These are phyloP conservation scores for Hydnomerulius pinastri DNA, from an alignment of 768 basidiomycete species.

Conservation along the genomic window DNA sequence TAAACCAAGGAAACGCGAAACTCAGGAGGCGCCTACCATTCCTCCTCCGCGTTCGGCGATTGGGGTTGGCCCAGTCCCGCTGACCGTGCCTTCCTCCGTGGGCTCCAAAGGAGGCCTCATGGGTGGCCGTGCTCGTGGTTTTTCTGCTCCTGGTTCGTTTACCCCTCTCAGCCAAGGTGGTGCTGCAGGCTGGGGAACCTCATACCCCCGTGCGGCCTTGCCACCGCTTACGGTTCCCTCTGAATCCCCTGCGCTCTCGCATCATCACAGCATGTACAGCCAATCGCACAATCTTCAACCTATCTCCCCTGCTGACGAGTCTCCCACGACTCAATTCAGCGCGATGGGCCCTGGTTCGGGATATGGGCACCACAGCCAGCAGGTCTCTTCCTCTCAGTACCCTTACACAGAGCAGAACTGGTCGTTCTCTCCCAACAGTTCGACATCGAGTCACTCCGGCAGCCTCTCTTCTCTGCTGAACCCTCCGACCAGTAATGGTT, in stretches of 20 bases:
- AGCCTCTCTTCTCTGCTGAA: constrained; percentile 80
- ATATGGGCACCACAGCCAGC: constrained; percentile 31
- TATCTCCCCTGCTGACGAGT: constrained; percentile 70
- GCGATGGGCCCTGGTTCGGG: constrained; percentile 38
- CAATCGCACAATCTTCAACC: constrained; percentile 63
- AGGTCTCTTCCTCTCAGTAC: constrained; percentile 57
- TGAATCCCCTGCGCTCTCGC: constrained; percentile 63
- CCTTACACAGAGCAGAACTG: constrained; percentile 67
- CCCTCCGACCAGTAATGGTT: constrained; percentile 50
- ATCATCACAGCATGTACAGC: constrained; percentile 57
- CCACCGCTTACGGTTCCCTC: constrained; percentile 85
- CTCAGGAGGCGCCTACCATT: constrained; percentile 64
- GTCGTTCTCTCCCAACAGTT: constrained; percentile 46
- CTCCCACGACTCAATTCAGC: constrained; percentile 51
- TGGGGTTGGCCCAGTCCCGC: constrained; percentile 66
- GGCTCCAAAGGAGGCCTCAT: constrained; percentile 38
- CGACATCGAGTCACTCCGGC: constrained; percentile 65
- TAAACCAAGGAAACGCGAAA: constrained; percentile 81
- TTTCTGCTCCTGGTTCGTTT: constrained; percentile 82
- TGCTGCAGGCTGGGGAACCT: constrained; percentile 59
- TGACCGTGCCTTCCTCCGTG: constrained; percentile 57
- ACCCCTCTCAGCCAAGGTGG: constrained; percentile 65
- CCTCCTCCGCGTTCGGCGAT: constrained; percentile 79
- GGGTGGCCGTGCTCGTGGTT: constrained; percentile 70
- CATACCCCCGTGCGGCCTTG: constrained; percentile 62